phyloP scores from a whole-genome alignment of 192 early-diverging fungal species.

The Coemansia sp. region DNA sequence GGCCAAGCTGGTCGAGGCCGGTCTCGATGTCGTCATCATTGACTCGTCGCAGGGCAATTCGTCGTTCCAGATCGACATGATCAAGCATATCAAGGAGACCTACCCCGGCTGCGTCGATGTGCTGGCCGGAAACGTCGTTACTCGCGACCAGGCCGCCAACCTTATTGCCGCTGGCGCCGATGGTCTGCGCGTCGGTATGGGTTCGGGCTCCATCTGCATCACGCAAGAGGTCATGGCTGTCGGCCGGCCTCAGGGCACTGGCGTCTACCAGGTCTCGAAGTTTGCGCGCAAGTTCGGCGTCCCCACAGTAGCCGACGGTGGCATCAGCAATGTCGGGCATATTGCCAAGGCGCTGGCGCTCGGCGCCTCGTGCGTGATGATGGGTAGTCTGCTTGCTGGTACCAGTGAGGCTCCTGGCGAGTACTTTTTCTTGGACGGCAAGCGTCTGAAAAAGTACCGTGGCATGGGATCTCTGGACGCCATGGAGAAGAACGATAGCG shows the following conservation, averaged over 20 bases:
- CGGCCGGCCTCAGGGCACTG: slow-evolving; percentile 97
- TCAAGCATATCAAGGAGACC: slow-evolving; percentile 89
- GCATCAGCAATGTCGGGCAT: slow-evolving; percentile 96
- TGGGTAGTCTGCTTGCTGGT: slow-evolving; percentile 96
- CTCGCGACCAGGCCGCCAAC: slow-evolving; percentile 89
- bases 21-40: slow-evolving; percentile 94
- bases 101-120: slow-evolving; percentile 80
- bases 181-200: slow-evolving; percentile 96
- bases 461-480: slow-evolving; percentile 99
- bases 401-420: slow-evolving; percentile 96
- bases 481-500: slow-evolving; percentile 70
- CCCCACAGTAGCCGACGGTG: slow-evolving; percentile 96
- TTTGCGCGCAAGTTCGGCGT: slow-evolving; percentile 93
- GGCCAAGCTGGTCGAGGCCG: slow-evolving; percentile 85
- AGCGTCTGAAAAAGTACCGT: slow-evolving; percentile 98
- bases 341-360: slow-evolving; percentile 95
- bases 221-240: slow-evolving; percentile 99
- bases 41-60: slow-evolving; percentile 99
- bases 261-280: slow-evolving; percentile 95
- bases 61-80: slow-evolving; percentile 92
- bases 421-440: slow-evolving; percentile 98
- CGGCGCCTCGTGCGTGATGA: slow-evolving; percentile 98
- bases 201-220: slow-evolving; percentile 96
- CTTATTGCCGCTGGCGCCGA: slow-evolving; percentile 95
- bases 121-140: slow-evolving; percentile 98